Base-by-base conservation (phyloP, 2,329 filamentous ascomycete species). In the Pezicula rhizophila region DNA sequence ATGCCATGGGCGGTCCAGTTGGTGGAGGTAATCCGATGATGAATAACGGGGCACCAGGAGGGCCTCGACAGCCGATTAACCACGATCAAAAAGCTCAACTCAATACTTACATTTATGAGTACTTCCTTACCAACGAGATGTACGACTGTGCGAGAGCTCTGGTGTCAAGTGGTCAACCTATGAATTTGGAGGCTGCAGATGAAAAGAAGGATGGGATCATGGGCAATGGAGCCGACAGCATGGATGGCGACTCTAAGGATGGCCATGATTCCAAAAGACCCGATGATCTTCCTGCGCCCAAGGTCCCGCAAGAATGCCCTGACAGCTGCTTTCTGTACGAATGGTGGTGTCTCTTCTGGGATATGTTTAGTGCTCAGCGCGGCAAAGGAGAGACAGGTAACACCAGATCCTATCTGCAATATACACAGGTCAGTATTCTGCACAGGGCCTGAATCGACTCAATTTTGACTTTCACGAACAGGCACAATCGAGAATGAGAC, bases 261-360 rank as follows among this genome's bases (percentile, higher is more conserved):
- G 84, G 86, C 54, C 70, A 85, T 52, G 84, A 88, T 57, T 67
- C 76, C 45, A 91, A 92, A 65, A 77, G 86, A 39, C 87, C 88
- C 1, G 80, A 84, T 49, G 90, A 95, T 62, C 77, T 97, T 35
- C 92, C 92, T 4, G 76, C 80, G 6, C 84, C 89, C 11, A 82
- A 82, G 54, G 73, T 89, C 5, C 82, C 84, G 11, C 77, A 75
- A 64, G 78, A 79, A 43, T 75, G 75, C 52, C 78, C 78, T 47
- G 86, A 85, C 60, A 87, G 80, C 53, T 89, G 88, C 23, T 97
- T 99, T 63, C 75, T 99, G n/a, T 86, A 89, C 59, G 93, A 97
- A 63, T 99, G 93, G 93, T 99, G 95, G 74, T 89, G 85, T 63
- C 79, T 96, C 46, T 99, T 99, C 68, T 97, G 90, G 90, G 93